Base-by-base conservation (phyloP, 2,329 filamentous ascomycete genomes). In the Hypoxylon sp. region DNA sequence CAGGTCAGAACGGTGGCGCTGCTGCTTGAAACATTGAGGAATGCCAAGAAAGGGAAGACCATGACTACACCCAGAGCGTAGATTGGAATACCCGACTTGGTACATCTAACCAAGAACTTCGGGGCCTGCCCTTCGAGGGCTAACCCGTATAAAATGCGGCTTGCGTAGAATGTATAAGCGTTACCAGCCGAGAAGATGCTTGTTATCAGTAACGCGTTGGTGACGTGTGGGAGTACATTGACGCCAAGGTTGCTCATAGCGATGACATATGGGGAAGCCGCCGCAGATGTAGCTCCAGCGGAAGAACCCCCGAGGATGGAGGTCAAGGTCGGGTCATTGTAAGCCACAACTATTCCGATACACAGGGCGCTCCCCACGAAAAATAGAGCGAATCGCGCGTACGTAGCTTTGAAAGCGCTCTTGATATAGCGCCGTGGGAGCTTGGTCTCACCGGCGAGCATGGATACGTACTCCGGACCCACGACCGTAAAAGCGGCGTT, bases 291-390 rank as follows among this genome's bases (percentile, higher is more conserved):
- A 44, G 31, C 24, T 46, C 65, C 65, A 3, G 19, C 33, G 6
- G 50, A 22, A 3, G 51, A 19, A 11, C 54, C 53, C 14, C 44
- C 26, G 4, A 65, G 52, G n/a, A 84, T 81, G 42, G 82, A 83
- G 1, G 81, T 80, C 3, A 82, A 77, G 69, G 89, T 88, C 0
- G 86, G 87, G 70, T 90, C 87, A 62, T 90, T 84, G 78, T 87
- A 87, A 5, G 89, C 82, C 57, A 91, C 82, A 63, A 90, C 76
- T 53, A 91, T 87, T 3, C 88, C 88, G n/a, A 90, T 84, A 54
- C 83, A 84, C 1, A 92, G 81, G 5, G 87, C 87, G 3, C 88
- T 87, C 8, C 90, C 83, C 17, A 91, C 83, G 79, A 91, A 92
- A 79, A 92, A 91, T 0, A 85, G 74, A 0, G 85, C 87, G 39